phyloP scores from a whole-genome alignment of 176 grass and related monocot genomes.

The Canna indica region DNA sequence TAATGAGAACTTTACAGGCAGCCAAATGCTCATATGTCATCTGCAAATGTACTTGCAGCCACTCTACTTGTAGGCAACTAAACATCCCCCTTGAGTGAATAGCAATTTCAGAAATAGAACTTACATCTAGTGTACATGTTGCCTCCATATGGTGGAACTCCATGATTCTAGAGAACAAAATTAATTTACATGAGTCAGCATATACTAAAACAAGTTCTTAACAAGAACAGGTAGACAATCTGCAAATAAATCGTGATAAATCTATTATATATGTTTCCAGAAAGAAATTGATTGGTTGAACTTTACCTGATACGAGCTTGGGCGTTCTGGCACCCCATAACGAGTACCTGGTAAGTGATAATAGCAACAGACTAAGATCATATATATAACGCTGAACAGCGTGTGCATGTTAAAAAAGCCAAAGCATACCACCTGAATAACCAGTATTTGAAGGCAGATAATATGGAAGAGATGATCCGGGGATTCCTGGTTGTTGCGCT shows the following conservation, averaged over 20 bases:
- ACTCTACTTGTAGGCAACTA: no score
- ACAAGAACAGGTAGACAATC: not conserved
- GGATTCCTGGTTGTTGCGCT: not conserved
- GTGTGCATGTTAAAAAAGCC: not conserved
- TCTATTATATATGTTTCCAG: not conserved
- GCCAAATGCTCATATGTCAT: no score
- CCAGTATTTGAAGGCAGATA: slow-evolving; percentile 7
- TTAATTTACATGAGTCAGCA: not conserved
- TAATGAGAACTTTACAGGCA: no score
- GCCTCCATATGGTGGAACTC: slow-evolving; percentile 22
- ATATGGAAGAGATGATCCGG: slow-evolving; percentile 19
- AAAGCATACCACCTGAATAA: slow-evolving; percentile 15
- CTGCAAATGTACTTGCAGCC: no score
- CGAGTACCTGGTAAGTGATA: slow-evolving; percentile 15
- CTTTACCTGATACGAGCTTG: slow-evolving; percentile 15
- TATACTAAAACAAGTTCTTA: not conserved
- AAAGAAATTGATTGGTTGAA: not conserved
- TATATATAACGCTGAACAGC: not conserved
- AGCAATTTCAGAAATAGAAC: not conserved
- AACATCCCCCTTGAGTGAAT: no score
- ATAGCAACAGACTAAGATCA: not conserved
- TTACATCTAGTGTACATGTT: slow-evolving; percentile 34
- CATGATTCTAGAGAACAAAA: slow-evolving; percentile 30
- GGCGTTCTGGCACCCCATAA: slow-evolving; percentile 12
- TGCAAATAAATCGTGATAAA: not conserved